Percentiles rank a stretch among this genome's conserved stretches.
Evolutionary conservation across 192 early-diverging fungal genomes (phyloP).

Genomic region (Backusella circina): DNA sequence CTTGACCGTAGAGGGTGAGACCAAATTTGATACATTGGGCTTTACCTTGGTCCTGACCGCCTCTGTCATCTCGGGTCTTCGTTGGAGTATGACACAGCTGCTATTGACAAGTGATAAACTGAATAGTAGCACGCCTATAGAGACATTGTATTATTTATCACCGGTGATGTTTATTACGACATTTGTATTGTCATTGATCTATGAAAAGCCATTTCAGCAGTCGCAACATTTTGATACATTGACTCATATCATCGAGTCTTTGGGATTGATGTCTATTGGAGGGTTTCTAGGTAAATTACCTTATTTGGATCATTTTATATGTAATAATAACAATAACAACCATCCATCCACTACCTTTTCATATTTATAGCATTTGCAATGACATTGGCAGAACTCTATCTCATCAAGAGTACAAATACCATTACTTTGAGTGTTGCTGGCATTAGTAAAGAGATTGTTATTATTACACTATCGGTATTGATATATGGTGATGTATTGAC

Average conservation of each 20-base stretch:
- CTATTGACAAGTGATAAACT: conserved; percentile 60
- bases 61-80: conserved; percentile 71
- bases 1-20: conserved; percentile 72
- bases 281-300: conserved; percentile 50
- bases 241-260: conserved; percentile 34
- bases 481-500: conserved; percentile 76
- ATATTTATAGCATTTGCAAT: conserved; percentile 74
- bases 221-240: conserved; percentile 55
- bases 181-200: conserved; percentile 46
- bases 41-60: conserved; percentile 59
- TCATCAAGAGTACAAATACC: conserved; percentile 74
- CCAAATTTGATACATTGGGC: conserved; percentile 54
- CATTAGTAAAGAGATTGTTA: conserved; percentile 76
- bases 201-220: conserved; percentile 53
- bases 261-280: conserved; percentile 53
- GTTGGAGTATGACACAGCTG: conserved; percentile 82
- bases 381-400: conserved; percentile 72
- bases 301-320: background rate
- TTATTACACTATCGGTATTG: conserved; percentile 61
- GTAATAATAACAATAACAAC: background rate
- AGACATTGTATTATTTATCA: conserved; percentile 69
- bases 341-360: no score
- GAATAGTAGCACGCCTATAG: conserved; percentile 78
- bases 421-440: conserved; percentile 84
- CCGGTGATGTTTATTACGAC: conserved; percentile 77